These are phyloP conservation scores for Talaromyces atroroseus DNA, from an alignment of 2,329 filamentous ascomycete genomes.

Conservation along the genomic window DNA sequence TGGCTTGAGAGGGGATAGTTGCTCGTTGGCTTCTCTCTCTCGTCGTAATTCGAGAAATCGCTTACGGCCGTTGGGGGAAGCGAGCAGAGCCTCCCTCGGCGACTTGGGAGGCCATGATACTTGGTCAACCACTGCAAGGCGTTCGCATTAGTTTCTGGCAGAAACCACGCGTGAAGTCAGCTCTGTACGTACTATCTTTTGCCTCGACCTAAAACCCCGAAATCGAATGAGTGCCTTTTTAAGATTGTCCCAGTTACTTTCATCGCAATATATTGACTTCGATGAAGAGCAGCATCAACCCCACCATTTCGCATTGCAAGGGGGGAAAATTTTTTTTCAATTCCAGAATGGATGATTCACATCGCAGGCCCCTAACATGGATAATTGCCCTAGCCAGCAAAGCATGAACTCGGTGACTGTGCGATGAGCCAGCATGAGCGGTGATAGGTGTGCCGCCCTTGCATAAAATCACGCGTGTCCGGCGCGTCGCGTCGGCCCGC, in stretches of 20 bases:
- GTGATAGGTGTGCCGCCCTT: conserved; percentile 15
- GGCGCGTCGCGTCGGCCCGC: conserved; percentile 22
- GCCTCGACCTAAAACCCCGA: neutral
- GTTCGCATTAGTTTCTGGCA: neutral
- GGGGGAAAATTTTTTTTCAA: neutral
- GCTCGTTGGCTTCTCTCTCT: conserved; percentile 45
- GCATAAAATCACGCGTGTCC: conserved; percentile 1
- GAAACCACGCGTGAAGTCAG: neutral
- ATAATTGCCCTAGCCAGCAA: neutral
- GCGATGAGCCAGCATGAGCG: conserved; percentile 17
- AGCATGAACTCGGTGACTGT: neutral
- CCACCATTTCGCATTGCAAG: conserved; percentile 10
- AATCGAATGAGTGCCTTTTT: neutral
- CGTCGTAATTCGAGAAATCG: conserved; percentile 64
- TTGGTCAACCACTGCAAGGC: conserved; percentile 36
- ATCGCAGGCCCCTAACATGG: neutral
- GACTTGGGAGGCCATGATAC: conserved; percentile 58
- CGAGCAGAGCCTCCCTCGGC: conserved; percentile 57
- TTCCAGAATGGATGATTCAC: neutral
- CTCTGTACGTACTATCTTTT: conserved; percentile 5
- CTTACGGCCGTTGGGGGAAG: conserved; percentile 72
- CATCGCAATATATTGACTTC: conserved; percentile 9
- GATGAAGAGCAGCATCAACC: conserved; percentile 1
- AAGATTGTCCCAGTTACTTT: conserved; percentile 2
- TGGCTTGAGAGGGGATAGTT: conserved; percentile 60